Evolutionary conservation across 768 basidiomycete genomes (phyloP).

Genomic region (Agaricus subrufescens): DNA sequence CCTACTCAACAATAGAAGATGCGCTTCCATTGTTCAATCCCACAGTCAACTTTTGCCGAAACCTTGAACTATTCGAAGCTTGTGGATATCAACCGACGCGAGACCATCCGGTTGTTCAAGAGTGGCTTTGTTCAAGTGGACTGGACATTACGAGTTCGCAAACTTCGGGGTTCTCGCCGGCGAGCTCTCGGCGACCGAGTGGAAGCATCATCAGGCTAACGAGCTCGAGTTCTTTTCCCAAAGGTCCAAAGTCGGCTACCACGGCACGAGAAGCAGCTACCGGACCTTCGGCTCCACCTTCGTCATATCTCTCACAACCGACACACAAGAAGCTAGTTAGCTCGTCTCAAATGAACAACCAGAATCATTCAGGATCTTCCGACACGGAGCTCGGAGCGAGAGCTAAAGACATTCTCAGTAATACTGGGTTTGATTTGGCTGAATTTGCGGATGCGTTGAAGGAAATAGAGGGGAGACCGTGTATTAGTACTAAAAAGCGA

Average conservation of each 20-base stretch:
- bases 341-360: background rate
- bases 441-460: constrained; percentile 20
- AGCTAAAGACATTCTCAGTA: constrained; percentile 18
- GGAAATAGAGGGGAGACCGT: constrained; percentile 16
- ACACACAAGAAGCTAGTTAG: background rate
- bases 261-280: background rate
- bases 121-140: constrained; percentile 26
- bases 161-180: background rate
- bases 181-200: background rate
- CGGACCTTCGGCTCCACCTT: background rate
- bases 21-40: constrained; percentile 53
- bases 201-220: background rate
- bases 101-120: constrained; percentile 34
- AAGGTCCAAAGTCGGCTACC: background rate
- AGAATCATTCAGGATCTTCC: background rate
- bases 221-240: background rate
- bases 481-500: background rate
- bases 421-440: constrained; percentile 19
- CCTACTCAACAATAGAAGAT: constrained; percentile 37
- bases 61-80: constrained; percentile 41
- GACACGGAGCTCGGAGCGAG: constrained; percentile 3
- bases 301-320: background rate
- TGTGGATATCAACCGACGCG: constrained; percentile 34
- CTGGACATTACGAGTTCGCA: background rate
- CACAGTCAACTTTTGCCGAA: constrained; percentile 39